Base-by-base conservation (phyloP, 106 monocot species). In the Xerophyta viscosa region DNA sequence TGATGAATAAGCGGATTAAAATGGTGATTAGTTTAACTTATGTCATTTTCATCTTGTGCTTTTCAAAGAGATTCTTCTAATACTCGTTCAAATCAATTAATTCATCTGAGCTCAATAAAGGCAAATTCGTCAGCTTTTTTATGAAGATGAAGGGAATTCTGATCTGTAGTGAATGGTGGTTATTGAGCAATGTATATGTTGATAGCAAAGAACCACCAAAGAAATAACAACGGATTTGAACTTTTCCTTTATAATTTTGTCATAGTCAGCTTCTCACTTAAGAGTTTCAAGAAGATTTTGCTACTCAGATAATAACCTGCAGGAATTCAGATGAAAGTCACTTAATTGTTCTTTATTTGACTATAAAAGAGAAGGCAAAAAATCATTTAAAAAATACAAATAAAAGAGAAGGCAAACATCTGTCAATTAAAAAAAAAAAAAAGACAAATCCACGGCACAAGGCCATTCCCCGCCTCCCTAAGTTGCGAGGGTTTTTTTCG, bases 51-150 rank as follows among this genome's bases (percentile, higher is more conserved):
- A 19, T 37, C 53, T 61, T 73, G 25, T 66, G 72, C 72, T 66
- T 73, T 66, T 31, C 36, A 33, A 31, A 36, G 15, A 66, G 72
- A 73, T 73, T 73, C 72, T 66, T 73, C 58, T 53, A 53, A 52
- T 61, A 17, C 24, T 36, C 62, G 5, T 43, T 11, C 47, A 23
- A 33, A 18, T 61, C 20, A 33, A 14, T 36, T 33, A 22, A 48
- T 22, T 36, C 9, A 26, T 50, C 20, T 6, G 6, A 41, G n/a
- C 47, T 8, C 29, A 27, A 43, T 15, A 43, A 44, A 5, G 21
- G 27, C 31, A 4, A 26, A 41, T 6, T 9, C 19, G 11, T 44
- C 24, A 29, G 33, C 33, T 33, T 66, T 48, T 47, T 46, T 36
- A 48, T 56, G 56, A n/a, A n/a, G n/a, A n/a, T n/a, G n/a, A n/a